Evolutionary conservation across 164 flowering plant species (phyloP).

Genomic region (Santalum album): DNA sequence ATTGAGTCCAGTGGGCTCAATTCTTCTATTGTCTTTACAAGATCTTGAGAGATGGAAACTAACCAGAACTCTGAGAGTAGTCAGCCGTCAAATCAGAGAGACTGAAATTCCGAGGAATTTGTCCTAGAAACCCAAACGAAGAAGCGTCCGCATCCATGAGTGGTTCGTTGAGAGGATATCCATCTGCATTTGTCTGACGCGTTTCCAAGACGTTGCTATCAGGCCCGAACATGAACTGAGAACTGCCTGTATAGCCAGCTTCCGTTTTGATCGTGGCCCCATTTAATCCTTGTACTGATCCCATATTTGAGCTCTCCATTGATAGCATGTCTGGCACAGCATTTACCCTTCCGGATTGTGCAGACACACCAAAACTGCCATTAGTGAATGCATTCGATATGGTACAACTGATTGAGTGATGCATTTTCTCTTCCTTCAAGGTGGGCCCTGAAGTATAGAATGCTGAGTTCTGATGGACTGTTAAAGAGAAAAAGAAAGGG

Average conservation of each 20-base stretch:
- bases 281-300: constrained; percentile 54
- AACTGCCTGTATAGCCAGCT: constrained; percentile 40
- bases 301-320: constrained; percentile 37
- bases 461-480: constrained; percentile 55
- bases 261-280: constrained; percentile 67
- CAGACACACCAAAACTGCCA: constrained; percentile 45
- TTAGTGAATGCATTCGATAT: constrained; percentile 33
- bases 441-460: constrained; percentile 36
- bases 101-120: constrained; percentile 79
- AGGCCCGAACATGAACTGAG: constrained; percentile 38
- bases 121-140: constrained; percentile 62
- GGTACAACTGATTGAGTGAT: constrained; percentile 22
- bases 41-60: constrained; percentile 1
- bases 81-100: constrained; percentile 85
- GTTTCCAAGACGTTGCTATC: constrained; percentile 47
- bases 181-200: constrained; percentile 47
- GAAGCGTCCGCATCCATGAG: constrained; percentile 47
- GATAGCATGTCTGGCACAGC: constrained; percentile 36
- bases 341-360: constrained; percentile 42
- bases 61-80: constrained; percentile 68
- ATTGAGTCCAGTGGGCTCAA: no score
- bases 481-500: constrained; percentile 1
- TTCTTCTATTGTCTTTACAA: no score
- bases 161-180: constrained; percentile 36
- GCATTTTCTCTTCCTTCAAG: constrained; percentile 39